Evolutionary conservation across 495 filamentous ascomycete species (phyloP), one percentile per base, ranked within the genome.

Genomic region (Monascus purpureus): DNA sequence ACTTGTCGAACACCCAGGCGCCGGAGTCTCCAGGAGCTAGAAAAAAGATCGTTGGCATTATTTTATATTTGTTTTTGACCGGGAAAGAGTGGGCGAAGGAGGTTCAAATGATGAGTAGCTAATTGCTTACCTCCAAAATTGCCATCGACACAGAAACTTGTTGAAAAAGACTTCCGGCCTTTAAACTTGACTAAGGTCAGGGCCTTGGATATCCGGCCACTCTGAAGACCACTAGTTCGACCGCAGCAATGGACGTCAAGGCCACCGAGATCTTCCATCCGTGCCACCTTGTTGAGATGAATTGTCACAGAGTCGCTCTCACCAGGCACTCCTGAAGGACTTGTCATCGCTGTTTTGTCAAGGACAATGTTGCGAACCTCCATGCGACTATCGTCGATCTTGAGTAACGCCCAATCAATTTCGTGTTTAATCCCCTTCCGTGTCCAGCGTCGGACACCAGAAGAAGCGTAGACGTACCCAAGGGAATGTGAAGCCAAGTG

Each of bases 391-490:
- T 76, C 61, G 13, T 77, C 57, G 31, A 96, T 79, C 46, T 86
- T 78, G 38, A 96, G 82, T 7, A 96, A 58, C 0, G 87, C 86
- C 88, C 88, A 96, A 50, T 96, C 88, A 37, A 96, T 86, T 50
- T 96, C 88, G 43, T 96, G 88, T 9, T 80, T 67, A 8, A 87
- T 53, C 4, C 71, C 70, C 25, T 73, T 59, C 16, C 72, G 61
- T 34, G 52, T 65, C 42, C 75, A 75, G 2, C 90, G 73, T 12
- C 82, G 69, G 33, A 94, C 73, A 6, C 88, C 88, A 12, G 83
- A 92, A 1, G 84, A 93, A 12, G 87, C 88, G 37, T 92, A 80
- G 17, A 95, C 62, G 39, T 82, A 76, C 8, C 88, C 88, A 2
- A 96, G 60, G 6, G 69, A 68, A 43, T 82, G 84, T 0, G 75